Evolutionary conservation across 1,139 yeast genomes (phyloP).

Genomic region (Diutina ranongensis): DNA sequence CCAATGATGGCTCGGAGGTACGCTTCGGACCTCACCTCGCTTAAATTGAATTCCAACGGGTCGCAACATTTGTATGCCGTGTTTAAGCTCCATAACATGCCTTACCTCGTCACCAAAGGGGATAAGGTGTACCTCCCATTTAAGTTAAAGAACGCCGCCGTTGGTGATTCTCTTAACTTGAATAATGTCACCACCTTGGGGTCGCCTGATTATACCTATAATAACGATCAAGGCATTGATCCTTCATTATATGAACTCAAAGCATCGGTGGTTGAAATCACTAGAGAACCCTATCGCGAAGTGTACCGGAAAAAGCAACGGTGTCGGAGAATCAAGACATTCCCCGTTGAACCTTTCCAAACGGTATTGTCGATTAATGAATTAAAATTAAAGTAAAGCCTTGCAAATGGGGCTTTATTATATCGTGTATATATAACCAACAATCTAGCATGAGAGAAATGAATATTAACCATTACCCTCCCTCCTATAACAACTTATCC

Average conservation of each 20-base stretch:
- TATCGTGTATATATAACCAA: background rate
- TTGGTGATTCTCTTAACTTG: constrained; percentile 70
- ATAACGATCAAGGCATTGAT: constrained; percentile 24
- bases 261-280: constrained; percentile 78
- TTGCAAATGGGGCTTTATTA: no score
- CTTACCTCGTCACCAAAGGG: constrained; percentile 84
- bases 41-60: constrained; percentile 51
- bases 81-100: constrained; percentile 70
- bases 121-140: constrained; percentile 75
- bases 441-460: background rate
- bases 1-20: background rate
- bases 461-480: background rate
- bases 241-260: constrained; percentile 41
- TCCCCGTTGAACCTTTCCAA: constrained; percentile 65
- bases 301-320: constrained; percentile 59
- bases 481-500: constrained; percentile 12
- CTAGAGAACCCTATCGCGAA: constrained; percentile 65
- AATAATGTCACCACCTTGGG: constrained; percentile 76
- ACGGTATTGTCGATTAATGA: constrained; percentile 78
- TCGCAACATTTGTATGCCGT: constrained; percentile 59
- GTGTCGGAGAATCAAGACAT: constrained; percentile 73
- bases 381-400: constrained; percentile 28
- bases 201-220: constrained; percentile 65
- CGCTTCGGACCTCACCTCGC: constrained; percentile 24
- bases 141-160: constrained; percentile 58